Evolutionary conservation across 176 grass and related monocot genomes (phyloP), one percentile per base, ranked within the genome.

Genomic region (Elaeis guineensis): DNA sequence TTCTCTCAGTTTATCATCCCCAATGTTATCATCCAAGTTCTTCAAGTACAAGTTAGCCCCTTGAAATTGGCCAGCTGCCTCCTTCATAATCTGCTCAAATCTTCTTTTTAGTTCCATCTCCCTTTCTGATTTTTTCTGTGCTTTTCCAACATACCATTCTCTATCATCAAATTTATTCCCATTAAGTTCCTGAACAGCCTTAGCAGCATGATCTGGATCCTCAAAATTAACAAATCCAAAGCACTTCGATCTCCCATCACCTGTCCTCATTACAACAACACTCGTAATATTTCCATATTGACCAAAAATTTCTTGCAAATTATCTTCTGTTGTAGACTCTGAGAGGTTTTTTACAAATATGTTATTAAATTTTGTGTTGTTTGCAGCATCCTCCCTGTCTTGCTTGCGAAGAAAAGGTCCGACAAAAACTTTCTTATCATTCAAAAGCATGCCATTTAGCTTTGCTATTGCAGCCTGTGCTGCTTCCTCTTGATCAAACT

Each of bases 221-320:
- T 89, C 87, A 62, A 98, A 98, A 63, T 98, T 98, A 35, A 98
- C 88, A 85, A 98, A 98, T 62, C 93, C 93, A 69, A 98, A 98
- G 72, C 93, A 98, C 68, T 90, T 98, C 20, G 93, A 98, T 60
- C 72, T 98, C 25, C 93, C 93, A 74, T 98, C 93, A 4, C 65
- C 61, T 14, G 89, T 87, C 22, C 78, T 65, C 93, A 98, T 98
- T 70, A 98, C 79, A 78, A 98, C 79, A 72, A 70, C 76, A 51
- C 93, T 98, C 21, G 87, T 98, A 23, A 98, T 89, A 29, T 81
- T 62, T 57, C 87, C 93, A 79, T 77, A 98, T 59, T 92, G 70
- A 24, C 84, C 93, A 74, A 98, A 98, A 67, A 86, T 68, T 65
- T 92, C 86, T 70, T 54, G 77, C 65, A 98, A 39, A 50, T 80